A percentile compares a stretch with the other conserved stretches of the same genome.
Evolutionary conservation across 106 monocot species (phyloP).

Genomic region (Alisma plantagoaquatica): DNA sequence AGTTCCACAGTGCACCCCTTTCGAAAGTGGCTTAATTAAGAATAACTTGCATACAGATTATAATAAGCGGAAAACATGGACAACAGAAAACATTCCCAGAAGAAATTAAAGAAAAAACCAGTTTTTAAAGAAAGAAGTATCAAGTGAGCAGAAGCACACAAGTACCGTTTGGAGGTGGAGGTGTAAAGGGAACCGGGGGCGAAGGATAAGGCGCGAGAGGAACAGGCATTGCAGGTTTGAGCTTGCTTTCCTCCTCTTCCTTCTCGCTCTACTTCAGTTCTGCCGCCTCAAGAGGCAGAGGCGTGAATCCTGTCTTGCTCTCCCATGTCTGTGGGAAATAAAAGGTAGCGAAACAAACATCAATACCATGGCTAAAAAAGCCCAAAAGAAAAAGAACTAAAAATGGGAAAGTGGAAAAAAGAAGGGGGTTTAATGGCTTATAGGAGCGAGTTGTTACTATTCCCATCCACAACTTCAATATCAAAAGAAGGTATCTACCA

Average conservation of each 20-base stretch:
- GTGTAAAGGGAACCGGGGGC: slow-evolving; percentile 42
- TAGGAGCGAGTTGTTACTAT: too few relatives aligned
- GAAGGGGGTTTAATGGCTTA: too few relatives aligned
- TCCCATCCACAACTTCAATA: too few relatives aligned
- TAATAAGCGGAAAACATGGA: not conserved
- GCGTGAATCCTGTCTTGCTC: not conserved
- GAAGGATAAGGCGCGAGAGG: slow-evolving; percentile 91
- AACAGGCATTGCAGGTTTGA: slow-evolving; percentile 72
- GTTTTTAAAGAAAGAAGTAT: slow-evolving; percentile 9
- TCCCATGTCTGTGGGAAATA: slow-evolving; percentile 3
- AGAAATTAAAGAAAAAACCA: not conserved
- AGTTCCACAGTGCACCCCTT: not conserved
- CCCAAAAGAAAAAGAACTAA: not conserved
- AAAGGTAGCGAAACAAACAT: not conserved
- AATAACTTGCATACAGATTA: not conserved
- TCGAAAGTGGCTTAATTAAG: not conserved
- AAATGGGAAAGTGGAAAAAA: not conserved
- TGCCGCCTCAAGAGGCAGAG: slow-evolving; percentile 7
- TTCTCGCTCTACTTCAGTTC: not conserved
- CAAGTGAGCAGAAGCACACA: too few relatives aligned
- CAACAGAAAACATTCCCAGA: not conserved
- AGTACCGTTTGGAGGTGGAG: too few relatives aligned
- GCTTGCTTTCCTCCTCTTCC: not conserved
- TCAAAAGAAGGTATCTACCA: too few relatives aligned
- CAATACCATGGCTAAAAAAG: not conserved